Evolutionary conservation across 1,284 basidiomycete genomes (phyloP).

Genomic region (Athelia psychrophila): DNA sequence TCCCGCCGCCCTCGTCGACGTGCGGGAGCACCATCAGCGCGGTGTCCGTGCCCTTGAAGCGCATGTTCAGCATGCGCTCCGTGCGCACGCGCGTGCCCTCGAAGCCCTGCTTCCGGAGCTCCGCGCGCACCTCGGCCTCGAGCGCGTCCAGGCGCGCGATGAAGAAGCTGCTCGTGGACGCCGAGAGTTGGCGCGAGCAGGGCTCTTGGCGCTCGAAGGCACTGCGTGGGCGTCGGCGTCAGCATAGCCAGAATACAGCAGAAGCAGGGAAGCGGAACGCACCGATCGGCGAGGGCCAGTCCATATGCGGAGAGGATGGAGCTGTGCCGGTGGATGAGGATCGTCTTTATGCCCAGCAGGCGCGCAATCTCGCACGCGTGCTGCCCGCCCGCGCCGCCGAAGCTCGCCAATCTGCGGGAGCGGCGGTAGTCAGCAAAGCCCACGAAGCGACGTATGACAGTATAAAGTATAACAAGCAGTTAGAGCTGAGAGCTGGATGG

Average conservation of each 20-base stretch:
- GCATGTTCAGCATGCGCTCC: constrained; percentile 89
- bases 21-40: constrained; percentile 81
- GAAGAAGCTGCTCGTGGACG: constrained; percentile 51
- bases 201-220: constrained; percentile 88
- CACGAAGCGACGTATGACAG: too few relatives aligned
- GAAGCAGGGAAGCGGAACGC: constrained; percentile 13
- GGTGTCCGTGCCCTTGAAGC: constrained; percentile 91
- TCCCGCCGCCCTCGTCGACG: constrained; percentile 34
- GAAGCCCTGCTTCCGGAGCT: constrained; percentile 82
- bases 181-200: constrained; percentile 70
- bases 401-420: constrained; percentile 81
- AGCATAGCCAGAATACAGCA: constrained; percentile 1
- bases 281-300: constrained; percentile 86
- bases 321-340: constrained; percentile 84
- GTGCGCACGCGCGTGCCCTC: constrained; percentile 62
- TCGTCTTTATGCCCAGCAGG: constrained; percentile 78
- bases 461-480: too few relatives aligned
- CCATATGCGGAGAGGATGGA: constrained; percentile 91
- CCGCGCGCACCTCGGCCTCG: constrained; percentile 57
- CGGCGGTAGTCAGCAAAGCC: too few relatives aligned
- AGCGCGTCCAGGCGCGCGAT: constrained; percentile 67
- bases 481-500: neutral
- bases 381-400: constrained; percentile 91
- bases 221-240: constrained; percentile 34
- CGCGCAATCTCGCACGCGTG: constrained; percentile 88